A percentile compares a stretch with the other conserved stretches of the same genome.
These are phyloP conservation scores for Trypethelium eluteriae DNA, from an alignment of 495 filamentous ascomycete species.

Conservation along the genomic window DNA sequence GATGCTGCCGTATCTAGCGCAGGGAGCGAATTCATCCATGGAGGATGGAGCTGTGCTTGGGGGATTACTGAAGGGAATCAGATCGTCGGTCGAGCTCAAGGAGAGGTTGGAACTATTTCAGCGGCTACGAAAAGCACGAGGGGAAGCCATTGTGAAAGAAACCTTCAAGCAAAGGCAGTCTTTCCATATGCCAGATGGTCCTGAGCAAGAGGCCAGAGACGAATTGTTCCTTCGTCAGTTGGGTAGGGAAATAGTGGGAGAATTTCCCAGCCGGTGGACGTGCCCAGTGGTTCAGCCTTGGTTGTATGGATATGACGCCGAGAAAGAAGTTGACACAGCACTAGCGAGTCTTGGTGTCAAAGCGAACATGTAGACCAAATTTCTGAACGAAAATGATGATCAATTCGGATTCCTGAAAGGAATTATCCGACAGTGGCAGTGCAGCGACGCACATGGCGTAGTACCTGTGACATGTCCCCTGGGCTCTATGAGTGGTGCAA, in stretches of 20 bases:
- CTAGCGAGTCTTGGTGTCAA: constrained; percentile 9
- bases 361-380: background rate
- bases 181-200: constrained; percentile 28
- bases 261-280: constrained; percentile 28
- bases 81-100: constrained; percentile 16
- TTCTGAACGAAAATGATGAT: background rate
- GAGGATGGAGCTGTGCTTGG: constrained; percentile 31
- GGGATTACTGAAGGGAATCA: constrained; percentile 18
- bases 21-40: constrained; percentile 28
- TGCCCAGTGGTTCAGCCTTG: constrained; percentile 29
- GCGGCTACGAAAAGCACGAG: constrained; percentile 23
- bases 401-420: background rate
- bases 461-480: too few species aligned
- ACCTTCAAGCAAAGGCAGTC: constrained; percentile 26
- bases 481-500: too few species aligned
- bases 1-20: constrained; percentile 31
- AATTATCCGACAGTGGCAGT: background rate
- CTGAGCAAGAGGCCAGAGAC: constrained; percentile 26
- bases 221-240: constrained; percentile 25
- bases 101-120: constrained; percentile 23
- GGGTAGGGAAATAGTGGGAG: constrained; percentile 25
- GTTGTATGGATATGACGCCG: constrained; percentile 30
- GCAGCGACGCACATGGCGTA: too few species aligned
- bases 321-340: constrained; percentile 20
- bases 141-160: constrained; percentile 28